A percentile compares a stretch with the other conserved stretches of the same genome.
Conservation (phyloP, 2,329 filamentous ascomycete species). For the Aspergillus hiratsukae region DNA sequence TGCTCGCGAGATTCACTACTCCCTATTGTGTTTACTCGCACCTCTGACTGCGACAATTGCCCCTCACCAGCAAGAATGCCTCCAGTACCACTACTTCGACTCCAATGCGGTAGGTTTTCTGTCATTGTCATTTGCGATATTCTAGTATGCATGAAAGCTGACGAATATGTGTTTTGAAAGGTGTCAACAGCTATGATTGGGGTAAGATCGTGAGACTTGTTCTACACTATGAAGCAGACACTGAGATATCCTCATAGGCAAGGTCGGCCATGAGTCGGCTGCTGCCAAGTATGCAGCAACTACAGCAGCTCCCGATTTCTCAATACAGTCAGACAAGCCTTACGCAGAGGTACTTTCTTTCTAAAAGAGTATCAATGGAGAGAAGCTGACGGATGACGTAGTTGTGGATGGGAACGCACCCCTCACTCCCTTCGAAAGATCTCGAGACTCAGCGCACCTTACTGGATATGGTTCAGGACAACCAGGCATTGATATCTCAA, state of each 20-base stretch:
- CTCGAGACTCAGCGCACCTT: conserved; percentile 77
- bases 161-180: conserved; percentile 40
- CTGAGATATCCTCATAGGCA: conserved; percentile 53
- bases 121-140: background rate
- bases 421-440: conserved; percentile 90
- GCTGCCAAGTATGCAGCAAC: conserved; percentile 86
- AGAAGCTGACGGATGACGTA: conserved; percentile 38
- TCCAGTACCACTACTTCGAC: conserved; percentile 72
- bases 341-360: conserved; percentile 71
- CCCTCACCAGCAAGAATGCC: conserved; percentile 46
- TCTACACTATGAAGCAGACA: conserved; percentile 1
- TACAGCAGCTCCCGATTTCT: conserved; percentile 69
- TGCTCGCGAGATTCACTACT: background rate
- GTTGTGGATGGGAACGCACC: conserved; percentile 99
- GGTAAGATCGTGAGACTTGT: conserved; percentile 45
- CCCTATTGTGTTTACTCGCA: background rate
- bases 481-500: conserved; percentile 72
- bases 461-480: conserved; percentile 81
- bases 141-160: background rate
- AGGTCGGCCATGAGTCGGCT: conserved; percentile 79
- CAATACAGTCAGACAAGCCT: conserved; percentile 78
- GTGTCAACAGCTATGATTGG: conserved; percentile 99
- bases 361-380: no score
- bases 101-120: conserved; percentile 53
- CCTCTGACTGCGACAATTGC: background rate